These are phyloP conservation scores for Rhizopogon vinicolor DNA, from an alignment of 768 basidiomycete species.

Conservation along the genomic window DNA sequence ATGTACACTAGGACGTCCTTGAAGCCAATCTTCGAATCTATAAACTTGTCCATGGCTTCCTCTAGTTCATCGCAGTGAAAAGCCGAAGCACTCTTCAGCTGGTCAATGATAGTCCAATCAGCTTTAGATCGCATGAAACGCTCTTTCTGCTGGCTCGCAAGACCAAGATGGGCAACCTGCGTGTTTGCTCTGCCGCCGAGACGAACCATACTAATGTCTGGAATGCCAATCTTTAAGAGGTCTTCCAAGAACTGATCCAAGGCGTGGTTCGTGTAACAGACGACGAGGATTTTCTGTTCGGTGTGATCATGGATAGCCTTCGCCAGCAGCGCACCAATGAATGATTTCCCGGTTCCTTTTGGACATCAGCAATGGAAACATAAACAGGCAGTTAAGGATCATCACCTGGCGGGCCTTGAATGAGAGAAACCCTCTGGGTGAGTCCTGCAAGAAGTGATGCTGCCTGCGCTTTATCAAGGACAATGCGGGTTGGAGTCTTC, in stretches of 20 bases:
- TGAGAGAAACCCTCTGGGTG: slow-evolving; percentile 51
- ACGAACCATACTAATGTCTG: slow-evolving; percentile 43
- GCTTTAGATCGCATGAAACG: slow-evolving; percentile 19
- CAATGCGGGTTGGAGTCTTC: slow-evolving; percentile 32
- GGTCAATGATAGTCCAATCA: slow-evolving; percentile 41
- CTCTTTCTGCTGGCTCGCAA: slow-evolving; percentile 34
- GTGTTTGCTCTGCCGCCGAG: slow-evolving; percentile 52
- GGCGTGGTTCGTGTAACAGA: slow-evolving; percentile 74
- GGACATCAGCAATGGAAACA: neutral
- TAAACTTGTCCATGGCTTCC: slow-evolving; percentile 24
- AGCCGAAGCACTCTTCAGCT: slow-evolving; percentile 21
- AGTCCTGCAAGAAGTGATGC: slow-evolving; percentile 45
- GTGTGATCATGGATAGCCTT: slow-evolving; percentile 53
- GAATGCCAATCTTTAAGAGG: slow-evolving; percentile 57
- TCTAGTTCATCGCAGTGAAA: slow-evolving; percentile 18
- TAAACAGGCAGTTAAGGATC: slow-evolving; percentile 6
- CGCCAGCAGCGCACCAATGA: slow-evolving; percentile 63
- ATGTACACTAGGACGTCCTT: slow-evolving; percentile 38
- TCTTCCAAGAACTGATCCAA: slow-evolving; percentile 67
- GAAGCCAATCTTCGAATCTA: slow-evolving; percentile 11
- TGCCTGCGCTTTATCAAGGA: slow-evolving; percentile 48
- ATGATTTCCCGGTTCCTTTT: slow-evolving; percentile 70
- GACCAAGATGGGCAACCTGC: slow-evolving; percentile 39
- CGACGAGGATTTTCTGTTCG: slow-evolving; percentile 51
- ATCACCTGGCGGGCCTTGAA: slow-evolving; percentile 70